Evolutionary conservation across 805 yeast genomes (phyloP).

Genomic region (Spathaspora hagerdaliae): DNA sequence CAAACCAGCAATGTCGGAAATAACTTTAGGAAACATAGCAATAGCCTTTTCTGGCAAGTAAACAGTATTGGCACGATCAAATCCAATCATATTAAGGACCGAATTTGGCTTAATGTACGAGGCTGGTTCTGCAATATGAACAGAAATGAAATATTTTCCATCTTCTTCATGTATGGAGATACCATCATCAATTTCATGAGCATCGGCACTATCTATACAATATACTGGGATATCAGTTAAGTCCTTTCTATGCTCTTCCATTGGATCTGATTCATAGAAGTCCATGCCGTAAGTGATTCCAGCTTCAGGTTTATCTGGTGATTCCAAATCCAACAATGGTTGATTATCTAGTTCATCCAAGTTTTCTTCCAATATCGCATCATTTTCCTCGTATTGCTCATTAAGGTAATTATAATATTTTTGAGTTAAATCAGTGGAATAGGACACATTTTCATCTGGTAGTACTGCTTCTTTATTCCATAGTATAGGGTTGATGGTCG

Average conservation of each 20-base stretch:
- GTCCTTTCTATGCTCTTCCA: slow-evolving; percentile 29
- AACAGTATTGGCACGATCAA: slow-evolving; percentile 57
- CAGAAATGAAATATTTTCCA: slow-evolving; percentile 42
- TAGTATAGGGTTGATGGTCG: slow-evolving; percentile 45
- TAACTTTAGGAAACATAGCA: slow-evolving; percentile 66
- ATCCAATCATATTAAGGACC: slow-evolving; percentile 51
- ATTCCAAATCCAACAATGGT: neutral
- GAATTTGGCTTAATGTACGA: slow-evolving; percentile 50
- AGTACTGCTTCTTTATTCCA: slow-evolving; percentile 46
- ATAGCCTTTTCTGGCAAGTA: slow-evolving; percentile 66
- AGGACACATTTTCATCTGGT: slow-evolving; percentile 41
- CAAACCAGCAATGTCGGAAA: slow-evolving; percentile 50
- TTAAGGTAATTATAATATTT: slow-evolving; percentile 28
- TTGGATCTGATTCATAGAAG: slow-evolving; percentile 27
- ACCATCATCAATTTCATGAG: slow-evolving; percentile 95
- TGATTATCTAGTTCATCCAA: neutral
- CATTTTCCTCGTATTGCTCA: too few species aligned
- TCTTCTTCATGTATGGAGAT: slow-evolving; percentile 49
- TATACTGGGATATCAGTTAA: slow-evolving; percentile 53
- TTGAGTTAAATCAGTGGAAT: slow-evolving; percentile 41
- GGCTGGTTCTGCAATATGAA: slow-evolving; percentile 87
- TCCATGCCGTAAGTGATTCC: slow-evolving; percentile 11
- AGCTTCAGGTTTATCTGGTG: neutral
- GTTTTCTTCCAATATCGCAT: neutral
- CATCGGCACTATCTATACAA: slow-evolving; percentile 77